A percentile compares a stretch with the other conserved stretches of the same genome.
Conservation (phyloP, 768 basidiomycete genomes). For the Termitomyces eurrhizus region DNA sequence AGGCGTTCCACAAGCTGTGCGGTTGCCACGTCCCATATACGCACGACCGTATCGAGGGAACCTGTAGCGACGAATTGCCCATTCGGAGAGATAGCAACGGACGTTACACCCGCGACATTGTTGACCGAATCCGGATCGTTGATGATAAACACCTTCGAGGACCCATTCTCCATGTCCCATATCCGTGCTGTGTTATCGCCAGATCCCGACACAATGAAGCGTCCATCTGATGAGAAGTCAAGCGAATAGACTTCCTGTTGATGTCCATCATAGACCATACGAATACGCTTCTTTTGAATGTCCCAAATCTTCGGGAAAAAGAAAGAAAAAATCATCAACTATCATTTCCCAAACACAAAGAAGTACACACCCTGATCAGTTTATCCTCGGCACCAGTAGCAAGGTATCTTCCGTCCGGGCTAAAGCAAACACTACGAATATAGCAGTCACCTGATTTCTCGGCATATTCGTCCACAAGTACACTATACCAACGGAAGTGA, state of each 20-base stretch:
- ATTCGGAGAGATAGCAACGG: conserved; percentile 75
- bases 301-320: conserved; percentile 75
- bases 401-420: conserved; percentile 81
- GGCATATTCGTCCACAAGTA: conserved; percentile 73
- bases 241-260: conserved; percentile 93
- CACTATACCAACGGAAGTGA: conserved; percentile 35
- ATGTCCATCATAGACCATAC: conserved; percentile 83
- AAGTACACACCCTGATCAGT: conserved; percentile 68
- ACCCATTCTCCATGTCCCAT: conserved; percentile 39
- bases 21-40: conserved; percentile 74
- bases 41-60: conserved; percentile 69
- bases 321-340: conserved; percentile 16
- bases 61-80: conserved; percentile 66
- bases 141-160: conserved; percentile 43
- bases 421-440: conserved; percentile 89
- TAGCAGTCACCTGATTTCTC: conserved; percentile 80
- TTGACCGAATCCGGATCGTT: conserved; percentile 47
- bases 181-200: conserved; percentile 58
- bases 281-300: conserved; percentile 74
- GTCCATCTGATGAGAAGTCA: conserved; percentile 85
- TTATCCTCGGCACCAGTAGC: conserved; percentile 95
- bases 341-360: background rate
- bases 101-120: conserved; percentile 64
- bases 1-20: conserved; percentile 71
- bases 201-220: conserved; percentile 84